These are phyloP conservation scores for Parafenestella ontariensis DNA, from an alignment of 2,329 filamentous ascomycete species.

Conservation along the genomic window DNA sequence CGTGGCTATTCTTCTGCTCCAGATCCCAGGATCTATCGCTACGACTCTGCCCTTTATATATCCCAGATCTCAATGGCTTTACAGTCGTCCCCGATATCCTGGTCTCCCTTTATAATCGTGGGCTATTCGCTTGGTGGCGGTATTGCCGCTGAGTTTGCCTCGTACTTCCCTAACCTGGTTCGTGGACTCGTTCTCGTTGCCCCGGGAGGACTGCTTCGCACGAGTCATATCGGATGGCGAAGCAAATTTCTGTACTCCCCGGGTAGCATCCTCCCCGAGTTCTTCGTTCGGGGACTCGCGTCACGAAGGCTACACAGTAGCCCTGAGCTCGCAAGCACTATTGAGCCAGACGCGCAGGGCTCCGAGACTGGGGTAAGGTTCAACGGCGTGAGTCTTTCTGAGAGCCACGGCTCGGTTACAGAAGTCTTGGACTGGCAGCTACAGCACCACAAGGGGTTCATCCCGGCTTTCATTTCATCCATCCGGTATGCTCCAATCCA, in stretches of 20 bases:
- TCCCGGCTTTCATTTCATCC: constrained; percentile 73
- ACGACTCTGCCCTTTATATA: constrained; percentile 76
- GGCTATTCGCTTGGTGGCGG: constrained; percentile 85
- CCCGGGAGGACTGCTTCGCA: constrained; percentile 77
- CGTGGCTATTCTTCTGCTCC: constrained; percentile 80
- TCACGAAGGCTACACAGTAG: constrained; percentile 4
- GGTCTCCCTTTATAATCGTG: constrained; percentile 69
- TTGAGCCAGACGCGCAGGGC: not conserved
- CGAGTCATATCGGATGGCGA: constrained; percentile 65
- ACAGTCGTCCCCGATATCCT: constrained; percentile 68
- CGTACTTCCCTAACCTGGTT: constrained; percentile 72
- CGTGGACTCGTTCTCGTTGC: constrained; percentile 77
- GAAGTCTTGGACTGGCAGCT: constrained; percentile 73
- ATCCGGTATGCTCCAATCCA: constrained; percentile 75
- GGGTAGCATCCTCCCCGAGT: constrained; percentile 65
- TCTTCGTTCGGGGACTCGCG: constrained; percentile 57
- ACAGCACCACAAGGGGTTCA: constrained; percentile 69
- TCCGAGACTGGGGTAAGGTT: constrained; percentile 1
- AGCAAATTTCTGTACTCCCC: constrained; percentile 69
- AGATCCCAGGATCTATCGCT: constrained; percentile 64
- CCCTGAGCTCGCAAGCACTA: constrained; percentile 2
- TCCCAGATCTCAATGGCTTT: constrained; percentile 75
- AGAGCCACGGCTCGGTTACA: constrained; percentile 1
- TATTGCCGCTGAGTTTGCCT: constrained; percentile 72
- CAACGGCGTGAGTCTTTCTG: constrained; percentile 2